Percentiles rank a stretch among this genome's conserved stretches.
Conservation (phyloP, 306 rosid genomes). For the Canavalia gladiata region DNA sequence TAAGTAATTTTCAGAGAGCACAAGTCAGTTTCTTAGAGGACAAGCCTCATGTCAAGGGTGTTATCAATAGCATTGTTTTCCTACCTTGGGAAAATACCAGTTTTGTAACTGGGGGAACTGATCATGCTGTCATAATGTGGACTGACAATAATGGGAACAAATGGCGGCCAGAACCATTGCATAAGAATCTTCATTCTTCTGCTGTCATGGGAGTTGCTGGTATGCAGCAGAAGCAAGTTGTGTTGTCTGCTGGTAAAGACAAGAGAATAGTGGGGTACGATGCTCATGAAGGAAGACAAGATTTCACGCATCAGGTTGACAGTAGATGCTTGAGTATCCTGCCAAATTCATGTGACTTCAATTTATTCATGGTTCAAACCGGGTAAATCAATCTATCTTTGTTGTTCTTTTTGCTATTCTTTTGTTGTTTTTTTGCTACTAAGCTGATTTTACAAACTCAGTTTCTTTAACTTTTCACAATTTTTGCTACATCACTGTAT, state of each 20-base stretch:
- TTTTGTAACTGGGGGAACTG: conserved; percentile 84
- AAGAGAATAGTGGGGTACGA: conserved; percentile 79
- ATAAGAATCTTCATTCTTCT: conserved; percentile 71
- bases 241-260: conserved; percentile 83
- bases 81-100: conserved; percentile 70
- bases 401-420: background rate
- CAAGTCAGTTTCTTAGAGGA: conserved; percentile 70
- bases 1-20: conserved; percentile 60
- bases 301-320: conserved; percentile 76
- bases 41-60: conserved; percentile 84
- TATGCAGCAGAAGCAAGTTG: conserved; percentile 72
- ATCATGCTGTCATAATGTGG: conserved; percentile 84
- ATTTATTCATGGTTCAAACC: conserved; percentile 89
- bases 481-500: background rate
- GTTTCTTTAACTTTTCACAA: conserved; percentile 4
- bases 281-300: conserved; percentile 57
- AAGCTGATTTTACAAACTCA: background rate
- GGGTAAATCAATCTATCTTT: conserved; percentile 58
- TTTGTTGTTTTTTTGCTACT: background rate
- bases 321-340: conserved; percentile 84
- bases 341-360: conserved; percentile 86
- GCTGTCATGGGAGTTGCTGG: conserved; percentile 94
- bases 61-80: conserved; percentile 72
- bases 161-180: conserved; percentile 78
- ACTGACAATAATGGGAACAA: conserved; percentile 61